Base-by-base conservation (phyloP, 176 grass and related monocot species). In the Rhynchospora breviuscula region DNA sequence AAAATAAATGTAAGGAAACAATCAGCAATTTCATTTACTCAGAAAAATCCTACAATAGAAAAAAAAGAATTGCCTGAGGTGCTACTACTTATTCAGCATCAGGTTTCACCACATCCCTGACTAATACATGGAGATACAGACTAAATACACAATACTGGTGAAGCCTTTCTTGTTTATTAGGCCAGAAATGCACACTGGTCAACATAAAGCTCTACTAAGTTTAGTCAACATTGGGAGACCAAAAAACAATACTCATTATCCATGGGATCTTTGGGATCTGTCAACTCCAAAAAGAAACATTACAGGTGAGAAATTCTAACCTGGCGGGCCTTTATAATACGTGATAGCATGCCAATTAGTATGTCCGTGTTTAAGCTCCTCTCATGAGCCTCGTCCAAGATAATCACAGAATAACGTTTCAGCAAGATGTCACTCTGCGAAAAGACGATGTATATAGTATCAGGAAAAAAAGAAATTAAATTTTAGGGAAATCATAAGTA, bases 351-450 rank as follows among this genome's bases (percentile, higher is more conserved):
- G 54, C 96, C 96, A 1, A 99, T 90, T 71, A 99, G 89, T 91
- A 99, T 93, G 87, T 99, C 91, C 19, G 93, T 99, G 86, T 99
- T 99, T 88, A 99, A 93, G 79, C 93, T 99, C 86, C 96, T 90
- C 88, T 99, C 96, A 84, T 99, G 96, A 87, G 96, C 96, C 80
- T 99, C 96, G 67, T 99, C 96, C 85, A 99, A 91, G 81, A 99
- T 99, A 69, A 99, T 91, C 85, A 93, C 91, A 0, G 96, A 99
- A 87, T 93, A 99, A 4, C 54, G 22, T 74, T 81, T 95, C 87
- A 99, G 84, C 31, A 92, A 77, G 85, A 99, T 86, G 85, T 99
- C 91, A 90, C 85, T 81, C 96, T 99, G 89, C 64, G 79, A 23
- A 92, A 80, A 77, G 48, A 62, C 17, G 82, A 81, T 29, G 26